phyloP scores from a whole-genome alignment of 208 protist species.

The Trypanosoma cruzi region DNA sequence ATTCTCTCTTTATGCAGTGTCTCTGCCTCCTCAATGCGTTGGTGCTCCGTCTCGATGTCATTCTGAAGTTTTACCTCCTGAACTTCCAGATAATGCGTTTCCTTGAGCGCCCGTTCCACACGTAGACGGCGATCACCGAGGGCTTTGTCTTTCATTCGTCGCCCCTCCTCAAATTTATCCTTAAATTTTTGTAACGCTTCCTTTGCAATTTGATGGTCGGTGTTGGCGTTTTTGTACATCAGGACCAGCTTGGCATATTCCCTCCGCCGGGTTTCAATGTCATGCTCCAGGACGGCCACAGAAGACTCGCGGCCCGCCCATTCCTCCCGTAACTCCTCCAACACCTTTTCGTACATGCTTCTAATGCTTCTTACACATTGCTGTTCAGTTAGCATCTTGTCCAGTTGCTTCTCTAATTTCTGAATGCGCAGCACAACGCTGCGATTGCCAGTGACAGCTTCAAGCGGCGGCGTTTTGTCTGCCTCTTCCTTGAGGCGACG shows the following conservation, averaged over 20 bases:
- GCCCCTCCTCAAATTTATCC: constrained; percentile 39
- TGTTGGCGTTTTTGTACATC: constrained; percentile 81
- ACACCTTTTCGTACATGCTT: constrained; percentile 87
- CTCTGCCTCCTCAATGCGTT: constrained; percentile 68
- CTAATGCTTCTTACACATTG: constrained; percentile 75
- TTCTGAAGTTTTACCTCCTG: constrained; percentile 46
- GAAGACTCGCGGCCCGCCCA: constrained; percentile 65
- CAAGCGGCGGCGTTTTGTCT: not conserved
- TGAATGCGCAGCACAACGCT: constrained; percentile 83
- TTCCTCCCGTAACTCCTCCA: constrained; percentile 70
- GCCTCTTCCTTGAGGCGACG: not conserved
- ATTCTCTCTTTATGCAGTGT: constrained; percentile 38
- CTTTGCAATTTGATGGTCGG: constrained; percentile 53
- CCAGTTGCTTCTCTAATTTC: constrained; percentile 89
- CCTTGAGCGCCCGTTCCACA: constrained; percentile 54
- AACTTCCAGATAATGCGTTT: constrained; percentile 58
- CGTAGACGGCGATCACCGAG: constrained; percentile 61
- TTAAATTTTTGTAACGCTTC: constrained; percentile 52
- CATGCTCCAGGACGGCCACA: constrained; percentile 60
- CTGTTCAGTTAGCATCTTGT: constrained; percentile 91
- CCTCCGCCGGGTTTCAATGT: constrained; percentile 76
- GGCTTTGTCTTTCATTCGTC: constrained; percentile 72
- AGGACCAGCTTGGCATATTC: constrained; percentile 89
- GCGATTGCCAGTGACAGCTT: constrained; percentile 36
- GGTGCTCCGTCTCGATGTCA: constrained; percentile 60